Base-by-base conservation (phyloP, 371 early-diverging fungal genomes). In the Mortierella sp. region DNA sequence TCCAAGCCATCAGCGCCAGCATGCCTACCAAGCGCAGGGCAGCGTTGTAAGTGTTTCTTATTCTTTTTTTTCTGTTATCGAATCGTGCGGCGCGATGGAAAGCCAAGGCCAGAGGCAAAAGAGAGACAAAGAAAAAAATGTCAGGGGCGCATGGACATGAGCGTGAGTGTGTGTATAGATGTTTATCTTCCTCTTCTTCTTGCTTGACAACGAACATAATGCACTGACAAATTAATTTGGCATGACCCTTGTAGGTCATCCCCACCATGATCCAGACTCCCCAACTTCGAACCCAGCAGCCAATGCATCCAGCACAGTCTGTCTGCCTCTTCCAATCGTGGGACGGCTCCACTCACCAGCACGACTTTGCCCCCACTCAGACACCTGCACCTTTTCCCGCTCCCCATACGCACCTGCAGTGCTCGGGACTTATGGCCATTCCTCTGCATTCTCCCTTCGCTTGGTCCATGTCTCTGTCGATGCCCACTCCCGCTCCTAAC, bases 271-370 rank as follows among this genome's bases (percentile, higher is more conserved):
- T 64, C 21, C 67, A 64, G 8, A 37, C 40, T 10, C 67, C 67
- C 24, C 67, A 34, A 8, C 64, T 64, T 64, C 64, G 37, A 64
- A 31, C 21, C 24, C 67, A 64, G 67, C 67, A 37, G 67, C 31
- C 34, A 34, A 59, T 59, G 34, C 59, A 59, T 31, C 31, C 59
- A 16, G 16, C 59, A 1, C 67, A 37, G 24, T 37, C 67, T 9
- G 24, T 64, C 67, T 64, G 37, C 37, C 67, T 64, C 10, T 64
- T 37, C 40, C 64, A 64, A 10, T 37, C 64, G 19, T 64, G 64
- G 64, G 37, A 6, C 16, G 10, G 37, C 0, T 21, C 64, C 37
- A 6, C 61, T 61, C 64, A 19, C 64, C 14, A 19, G 21, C 37
- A 0, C 64, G 24, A 37, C 10, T 64, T 64, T 37, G 16, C 64